Evolutionary conservation across 176 grass and related monocot species (phyloP), one percentile per base, ranked within the genome.

Genomic region (Otatea glauca): DNA sequence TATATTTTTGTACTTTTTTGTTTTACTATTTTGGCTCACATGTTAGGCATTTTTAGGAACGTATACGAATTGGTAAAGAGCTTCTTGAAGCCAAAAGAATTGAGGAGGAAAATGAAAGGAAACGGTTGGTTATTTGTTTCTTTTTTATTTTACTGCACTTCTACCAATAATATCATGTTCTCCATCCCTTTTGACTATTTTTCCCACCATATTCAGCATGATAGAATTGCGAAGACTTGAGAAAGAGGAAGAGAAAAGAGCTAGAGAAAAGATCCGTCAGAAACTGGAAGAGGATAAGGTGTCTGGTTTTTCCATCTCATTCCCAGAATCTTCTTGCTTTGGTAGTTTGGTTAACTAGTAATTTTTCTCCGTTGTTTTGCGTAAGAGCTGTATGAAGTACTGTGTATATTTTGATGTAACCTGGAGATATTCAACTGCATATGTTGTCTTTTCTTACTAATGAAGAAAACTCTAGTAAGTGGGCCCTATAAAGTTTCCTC

Each of bases 231-330:
- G 96, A 58, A 91, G 89, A 78, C 88, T 89, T 69, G 96, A 99
- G 88, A 99, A 99, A 89, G 96, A 99, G 68, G 96, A 99, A 72
- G 96, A 99, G 71, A 96, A 92, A 80, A 82, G 86, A 88, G 93
- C 93, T 70, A 94, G 96, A 96, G 96, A 99, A 75, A 99, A 86
- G 68, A 99, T 99, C 60, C 93, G 89, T 32, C 96, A 99, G 78
- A 93, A 94, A 89, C 59, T 99, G 65, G 96, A 99, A 83, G 96
- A 96, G 64, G 93, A 99, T 89, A 99, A 99, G 96, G 96, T 99
- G 67, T 32, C 11, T 83, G 27, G 32, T 77, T 72, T 88, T 27
- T 78, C 32, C 72, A 61, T 72, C 64, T 74, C 16, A 77, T 72
- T 18, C 47, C 41, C 54, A 41, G 8, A 47, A 71, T 65, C 14